phyloP scores from a whole-genome alignment of 202 grass and related monocot species.

The Setaria viridis region DNA sequence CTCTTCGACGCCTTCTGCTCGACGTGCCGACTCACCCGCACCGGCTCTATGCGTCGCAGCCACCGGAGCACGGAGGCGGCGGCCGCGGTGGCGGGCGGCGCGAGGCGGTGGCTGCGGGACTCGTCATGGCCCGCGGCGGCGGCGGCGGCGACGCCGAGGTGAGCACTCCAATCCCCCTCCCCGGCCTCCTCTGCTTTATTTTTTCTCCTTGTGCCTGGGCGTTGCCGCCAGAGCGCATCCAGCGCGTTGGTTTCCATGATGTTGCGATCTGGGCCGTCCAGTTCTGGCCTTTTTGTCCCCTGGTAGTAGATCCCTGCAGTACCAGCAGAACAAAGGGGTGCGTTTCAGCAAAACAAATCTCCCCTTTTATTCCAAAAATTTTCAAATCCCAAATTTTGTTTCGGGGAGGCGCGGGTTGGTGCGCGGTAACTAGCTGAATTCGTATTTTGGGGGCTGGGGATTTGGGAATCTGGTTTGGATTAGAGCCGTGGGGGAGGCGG shows the following conservation, averaged over 20 bases:
- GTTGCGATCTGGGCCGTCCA: slow-evolving; percentile 6
- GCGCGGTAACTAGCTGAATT: slow-evolving; percentile 30
- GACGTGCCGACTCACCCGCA: neutral
- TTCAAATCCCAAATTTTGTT: slow-evolving; percentile 2
- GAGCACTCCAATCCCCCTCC: neutral
- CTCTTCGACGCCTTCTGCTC: neutral
- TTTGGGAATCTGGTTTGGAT: neutral
- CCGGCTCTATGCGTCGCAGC: neutral
- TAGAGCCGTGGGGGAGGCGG: slow-evolving; percentile 15
- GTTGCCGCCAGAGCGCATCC: slow-evolving; percentile 1
- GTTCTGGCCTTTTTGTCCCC: neutral
- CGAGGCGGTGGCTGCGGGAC: slow-evolving; percentile 59
- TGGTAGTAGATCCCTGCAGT: neutral
- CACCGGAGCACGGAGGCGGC: neutral
- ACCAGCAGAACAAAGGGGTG: neutral
- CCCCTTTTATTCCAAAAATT: too few species aligned
- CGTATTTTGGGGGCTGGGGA: neutral
- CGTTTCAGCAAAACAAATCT: neutral
- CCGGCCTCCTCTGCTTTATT: neutral
- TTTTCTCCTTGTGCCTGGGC: neutral
- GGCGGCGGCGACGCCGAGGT: slow-evolving; percentile 39
- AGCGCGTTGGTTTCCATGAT: neutral
- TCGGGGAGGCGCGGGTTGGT: neutral
- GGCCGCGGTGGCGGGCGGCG: slow-evolving; percentile 30
- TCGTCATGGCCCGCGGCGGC: slow-evolving; percentile 13